A percentile compares a stretch with the other conserved stretches of the same genome.
Evolutionary conservation across 495 filamentous ascomycete species (phyloP).

Genomic region (Tuber borchii): DNA sequence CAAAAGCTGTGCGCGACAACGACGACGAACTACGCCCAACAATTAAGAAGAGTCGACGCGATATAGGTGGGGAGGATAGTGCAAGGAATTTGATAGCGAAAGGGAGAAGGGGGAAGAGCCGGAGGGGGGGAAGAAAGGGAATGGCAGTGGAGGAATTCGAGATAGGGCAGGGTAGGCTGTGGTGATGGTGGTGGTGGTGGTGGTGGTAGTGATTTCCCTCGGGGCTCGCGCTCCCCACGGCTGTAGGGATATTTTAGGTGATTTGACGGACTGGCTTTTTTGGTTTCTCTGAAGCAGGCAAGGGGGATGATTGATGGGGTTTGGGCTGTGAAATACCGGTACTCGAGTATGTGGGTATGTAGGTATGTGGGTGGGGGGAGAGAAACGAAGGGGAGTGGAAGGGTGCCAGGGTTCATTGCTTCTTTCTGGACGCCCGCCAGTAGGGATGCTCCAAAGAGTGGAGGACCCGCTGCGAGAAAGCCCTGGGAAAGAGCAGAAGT

Average conservation of each 20-base stretch:
- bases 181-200: not conserved
- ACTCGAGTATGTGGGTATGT: too few relatives aligned
- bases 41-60: slow-evolving; percentile 30
- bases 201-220: not conserved
- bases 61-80: slow-evolving; percentile 21
- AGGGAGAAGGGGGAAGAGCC: slow-evolving; percentile 27
- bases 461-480: slow-evolving; percentile 1
- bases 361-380: slow-evolving; percentile 17
- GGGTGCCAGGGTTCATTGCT: slow-evolving; percentile 23
- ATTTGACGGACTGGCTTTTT: slow-evolving; percentile 5
- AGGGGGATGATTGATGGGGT: slow-evolving; percentile 14
- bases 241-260: slow-evolving; percentile 22
- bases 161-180: slow-evolving; percentile 9
- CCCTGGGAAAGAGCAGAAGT: slow-evolving; percentile 3
- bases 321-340: too few relatives aligned
- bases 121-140: slow-evolving; percentile 11
- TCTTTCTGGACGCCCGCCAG: slow-evolving; percentile 18
- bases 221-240: slow-evolving; percentile 14
- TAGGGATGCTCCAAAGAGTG: slow-evolving; percentile 1
- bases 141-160: not conserved
- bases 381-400: slow-evolving; percentile 26
- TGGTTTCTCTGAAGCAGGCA: slow-evolving; percentile 21
- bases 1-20: not conserved
- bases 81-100: slow-evolving; percentile 37
- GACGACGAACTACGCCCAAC: slow-evolving; percentile 27